A percentile compares a stretch with the other conserved stretches of the same genome.
Conservation (phyloP, 2,329 filamentous ascomycete genomes). For the Furcasterigmium sp. region DNA sequence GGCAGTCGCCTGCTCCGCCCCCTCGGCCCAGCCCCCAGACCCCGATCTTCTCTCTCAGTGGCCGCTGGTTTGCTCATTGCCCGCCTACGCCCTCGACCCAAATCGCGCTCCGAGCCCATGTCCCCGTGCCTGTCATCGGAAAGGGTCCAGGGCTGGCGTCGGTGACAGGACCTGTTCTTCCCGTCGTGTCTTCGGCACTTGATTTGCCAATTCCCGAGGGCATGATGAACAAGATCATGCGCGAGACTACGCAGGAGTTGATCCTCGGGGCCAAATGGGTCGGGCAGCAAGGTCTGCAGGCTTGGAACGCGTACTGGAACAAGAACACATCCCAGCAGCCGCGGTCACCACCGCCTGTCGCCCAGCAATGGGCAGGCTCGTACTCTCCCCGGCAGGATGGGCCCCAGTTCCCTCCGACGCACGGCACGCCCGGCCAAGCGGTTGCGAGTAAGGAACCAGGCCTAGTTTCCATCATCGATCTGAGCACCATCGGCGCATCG, state of each 20-base stretch:
- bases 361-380: constrained; percentile 42
- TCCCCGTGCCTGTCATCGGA: constrained; percentile 50
- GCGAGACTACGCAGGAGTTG: constrained; percentile 73
- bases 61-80: constrained; percentile 73
- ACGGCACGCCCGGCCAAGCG: constrained; percentile 55
- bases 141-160: constrained; percentile 53
- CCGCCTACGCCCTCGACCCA: constrained; percentile 68
- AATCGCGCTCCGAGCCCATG: constrained; percentile 62
- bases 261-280: constrained; percentile 72
- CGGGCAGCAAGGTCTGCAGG: constrained; percentile 69
- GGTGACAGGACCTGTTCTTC: constrained; percentile 64
- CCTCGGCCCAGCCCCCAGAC: constrained; percentile 44
- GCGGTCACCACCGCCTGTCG: constrained; percentile 34
- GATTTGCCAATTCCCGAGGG: constrained; percentile 69
- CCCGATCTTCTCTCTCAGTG: constrained; percentile 64
- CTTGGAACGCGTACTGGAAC: constrained; percentile 79
- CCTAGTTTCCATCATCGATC: constrained; percentile 69
- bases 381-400: constrained; percentile 41
- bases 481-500: constrained; percentile 52
- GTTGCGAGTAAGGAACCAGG: constrained; percentile 58
- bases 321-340: constrained; percentile 39
- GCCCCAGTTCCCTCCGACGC: constrained; percentile 68
- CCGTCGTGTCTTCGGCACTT: constrained; percentile 59
- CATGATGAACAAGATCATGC: constrained; percentile 70
- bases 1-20: constrained; percentile 23